These are phyloP conservation scores for Sporodiniella umbellata DNA, from an alignment of 371 early-diverging fungal species.

Conservation along the genomic window DNA sequence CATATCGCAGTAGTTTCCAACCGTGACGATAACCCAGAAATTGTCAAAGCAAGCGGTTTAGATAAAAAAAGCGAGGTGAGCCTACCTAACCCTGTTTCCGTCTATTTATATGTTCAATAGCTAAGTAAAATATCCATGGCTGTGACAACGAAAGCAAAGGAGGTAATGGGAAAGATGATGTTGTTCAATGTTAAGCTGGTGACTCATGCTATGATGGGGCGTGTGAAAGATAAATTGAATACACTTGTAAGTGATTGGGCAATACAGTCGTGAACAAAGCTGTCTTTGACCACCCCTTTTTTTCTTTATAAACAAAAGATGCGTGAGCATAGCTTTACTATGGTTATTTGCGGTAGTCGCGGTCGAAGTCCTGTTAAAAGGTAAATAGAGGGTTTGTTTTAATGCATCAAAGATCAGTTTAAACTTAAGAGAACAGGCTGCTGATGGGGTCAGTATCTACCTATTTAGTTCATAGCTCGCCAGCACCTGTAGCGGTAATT, in stretches of 20 bases:
- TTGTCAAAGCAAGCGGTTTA: constrained; percentile 24
- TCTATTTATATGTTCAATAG: too few species aligned
- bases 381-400: neutral
- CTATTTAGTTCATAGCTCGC: constrained; percentile 25
- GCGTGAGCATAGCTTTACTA: constrained; percentile 7
- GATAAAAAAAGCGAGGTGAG: constrained; percentile 19
- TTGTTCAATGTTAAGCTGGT: constrained; percentile 47
- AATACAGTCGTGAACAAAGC: neutral
- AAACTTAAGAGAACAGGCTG: neutral
- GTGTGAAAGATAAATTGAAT: constrained; percentile 35
- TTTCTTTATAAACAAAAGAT: too few species aligned
- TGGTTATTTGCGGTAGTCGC: constrained; percentile 15
- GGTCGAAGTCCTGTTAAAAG: constrained; percentile 15
- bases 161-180: constrained; percentile 35
- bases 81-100: neutral
- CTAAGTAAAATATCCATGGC: constrained; percentile 25
- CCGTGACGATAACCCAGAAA: constrained; percentile 45
- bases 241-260: constrained; percentile 26
- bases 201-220: constrained; percentile 48
- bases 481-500: constrained; percentile 56
- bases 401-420: too few species aligned
- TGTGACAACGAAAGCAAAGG: constrained; percentile 20
- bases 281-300: neutral
- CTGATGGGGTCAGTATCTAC: constrained; percentile 22
- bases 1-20: constrained; percentile 50